phyloP scores from a whole-genome alignment of 441 rosid species.

The Breynia disticha region DNA sequence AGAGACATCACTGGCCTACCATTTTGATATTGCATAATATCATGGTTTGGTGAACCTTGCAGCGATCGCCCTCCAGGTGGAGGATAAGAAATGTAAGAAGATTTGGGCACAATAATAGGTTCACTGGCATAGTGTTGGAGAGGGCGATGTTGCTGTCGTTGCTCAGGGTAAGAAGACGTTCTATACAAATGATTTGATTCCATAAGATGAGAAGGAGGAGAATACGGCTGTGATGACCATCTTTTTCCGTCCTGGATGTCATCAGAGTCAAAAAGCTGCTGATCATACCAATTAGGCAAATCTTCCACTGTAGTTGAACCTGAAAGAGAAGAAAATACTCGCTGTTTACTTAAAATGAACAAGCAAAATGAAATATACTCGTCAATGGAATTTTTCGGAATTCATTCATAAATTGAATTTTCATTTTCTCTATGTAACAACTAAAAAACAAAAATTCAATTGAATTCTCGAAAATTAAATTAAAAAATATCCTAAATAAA shows the following conservation, averaged over 20 bases:
- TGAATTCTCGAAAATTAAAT: no score
- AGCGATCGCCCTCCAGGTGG: conserved; percentile 56
- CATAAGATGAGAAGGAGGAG: conserved; percentile 27
- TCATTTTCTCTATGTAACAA: no score
- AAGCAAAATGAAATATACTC: no score
- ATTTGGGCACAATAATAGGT: conserved; percentile 53
- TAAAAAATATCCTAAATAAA: no score
- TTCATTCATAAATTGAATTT: no score
- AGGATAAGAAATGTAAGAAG: conserved; percentile 67
- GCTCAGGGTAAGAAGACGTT: conserved; percentile 77
- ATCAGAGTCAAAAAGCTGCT: conserved; percentile 46
- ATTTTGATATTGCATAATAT: conserved; percentile 38
- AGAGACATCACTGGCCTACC: conserved; percentile 44
- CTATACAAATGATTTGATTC: conserved; percentile 65
- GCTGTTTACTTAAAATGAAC: no score
- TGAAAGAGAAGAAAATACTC: conserved; percentile 19
- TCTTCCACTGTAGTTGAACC: conserved; percentile 90
- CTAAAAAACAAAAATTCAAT: no score
- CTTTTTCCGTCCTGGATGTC: conserved; percentile 49
- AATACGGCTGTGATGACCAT: conserved; percentile 72
- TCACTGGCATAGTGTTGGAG: conserved; percentile 29
- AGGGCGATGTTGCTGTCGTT: conserved; percentile 59
- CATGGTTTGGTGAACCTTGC: conserved; percentile 44
- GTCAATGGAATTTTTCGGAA: no score
- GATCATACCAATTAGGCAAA: conserved; percentile 61